Base-by-base conservation (phyloP, 805 yeast species). In the Komagataella kurtzmanii region DNA sequence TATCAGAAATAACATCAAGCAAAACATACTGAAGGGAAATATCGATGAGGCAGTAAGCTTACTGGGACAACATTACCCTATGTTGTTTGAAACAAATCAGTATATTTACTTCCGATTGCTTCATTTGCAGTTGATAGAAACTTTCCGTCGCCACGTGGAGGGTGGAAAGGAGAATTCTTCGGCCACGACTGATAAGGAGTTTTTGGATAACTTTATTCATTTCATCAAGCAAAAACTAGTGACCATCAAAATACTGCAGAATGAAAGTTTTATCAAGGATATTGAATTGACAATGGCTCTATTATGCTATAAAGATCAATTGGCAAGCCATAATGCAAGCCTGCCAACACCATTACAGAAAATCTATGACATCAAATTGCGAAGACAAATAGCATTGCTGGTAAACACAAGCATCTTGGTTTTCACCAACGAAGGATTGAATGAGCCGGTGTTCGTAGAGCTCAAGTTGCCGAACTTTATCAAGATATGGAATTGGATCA, bases 221-320 rank as follows among this genome's bases (percentile, higher is more conserved):
- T 84, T 84, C 65, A 82, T 85, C 7, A 73, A 81, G 54, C 76
- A 74, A 18, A 81, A 81, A 59, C 55, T 66, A 21, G 63, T 68
- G 2, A 62, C 61, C 17, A 50, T 59, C 4, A 61, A 59, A 46
- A 61, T 66, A 7, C 53, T 65, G 44, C 65, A 62, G 46, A 81
- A 81, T 48, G 69, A 69, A 55, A 70, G 70, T 52, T 79, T 84
- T 54, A 72, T 88, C 65, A 76, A 77, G 51, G 91, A 87, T 56
- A 67, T 89, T 54, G 96, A 90, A 61, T 70, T 82, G 47, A 81
- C 95, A 2, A 86, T 89, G 93, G 88, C 95, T 19, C 70, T 89
- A 54, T 67, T 89, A 44, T 79, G 81, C 58, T 77, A 75, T 59
- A 73, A 75, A 44, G 60, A 59, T 19, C 60, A 61, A 46, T 53